A percentile compares a stretch with the other conserved stretches of the same genome.
phyloP scores from a whole-genome alignment of 176 grass and related monocot genomes.

The Ensete glaucum region DNA sequence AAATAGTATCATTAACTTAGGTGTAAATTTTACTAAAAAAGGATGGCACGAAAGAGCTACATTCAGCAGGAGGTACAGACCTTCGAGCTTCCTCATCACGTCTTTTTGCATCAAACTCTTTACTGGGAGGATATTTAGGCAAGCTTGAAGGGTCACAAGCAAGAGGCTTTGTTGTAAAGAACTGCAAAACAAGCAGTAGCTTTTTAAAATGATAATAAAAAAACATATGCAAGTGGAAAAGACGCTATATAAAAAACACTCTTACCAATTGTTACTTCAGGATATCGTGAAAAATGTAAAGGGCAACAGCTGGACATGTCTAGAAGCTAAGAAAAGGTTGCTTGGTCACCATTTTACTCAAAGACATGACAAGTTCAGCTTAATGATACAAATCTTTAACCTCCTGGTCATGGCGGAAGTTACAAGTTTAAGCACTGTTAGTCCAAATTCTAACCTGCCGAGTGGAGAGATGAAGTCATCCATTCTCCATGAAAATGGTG shows the following conservation, averaged over 20 bases:
- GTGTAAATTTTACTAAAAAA: not conserved
- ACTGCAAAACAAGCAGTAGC: constrained; percentile 41
- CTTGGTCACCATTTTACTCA: no score
- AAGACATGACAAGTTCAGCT: no score
- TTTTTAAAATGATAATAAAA: constrained; percentile 9
- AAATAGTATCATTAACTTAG: not conserved
- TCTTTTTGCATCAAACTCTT: constrained; percentile 96
- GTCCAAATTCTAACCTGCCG: no score
- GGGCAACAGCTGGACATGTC: no score
- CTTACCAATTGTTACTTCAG: no score
- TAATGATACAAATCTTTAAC: no score
- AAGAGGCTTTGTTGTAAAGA: constrained; percentile 80
- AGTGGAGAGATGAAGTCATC: not conserved
- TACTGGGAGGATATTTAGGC: constrained; percentile 83
- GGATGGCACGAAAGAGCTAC: not conserved
- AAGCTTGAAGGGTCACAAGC: constrained; percentile 87
- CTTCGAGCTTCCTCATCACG: constrained; percentile 80
- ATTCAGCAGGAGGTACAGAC: constrained; percentile 29
- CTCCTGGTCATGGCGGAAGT: no score
- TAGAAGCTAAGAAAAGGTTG: no score
- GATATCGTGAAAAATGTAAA: no score
- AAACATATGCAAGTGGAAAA: not conserved
- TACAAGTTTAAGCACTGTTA: no score
- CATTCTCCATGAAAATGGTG: no score
- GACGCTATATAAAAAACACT: no score